Percentiles rank a stretch among this genome's conserved stretches.
Evolutionary conservation across 306 rosid genomes (phyloP).

Genomic region (Cajanus cajan): DNA sequence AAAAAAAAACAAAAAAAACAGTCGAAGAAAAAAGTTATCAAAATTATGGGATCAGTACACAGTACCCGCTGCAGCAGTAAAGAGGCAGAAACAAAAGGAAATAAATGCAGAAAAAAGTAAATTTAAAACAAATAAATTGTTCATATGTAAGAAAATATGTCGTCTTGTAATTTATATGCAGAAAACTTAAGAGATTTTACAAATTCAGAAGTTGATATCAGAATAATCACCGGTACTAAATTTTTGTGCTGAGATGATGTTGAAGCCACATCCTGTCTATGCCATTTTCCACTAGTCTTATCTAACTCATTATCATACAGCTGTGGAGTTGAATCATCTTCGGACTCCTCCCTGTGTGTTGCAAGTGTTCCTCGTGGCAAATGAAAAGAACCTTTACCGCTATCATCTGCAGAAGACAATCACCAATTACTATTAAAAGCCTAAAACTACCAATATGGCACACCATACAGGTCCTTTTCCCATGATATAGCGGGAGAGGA

Average conservation of each 20-base stretch:
- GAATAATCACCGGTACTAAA: conserved; percentile 37
- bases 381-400: conserved; percentile 46
- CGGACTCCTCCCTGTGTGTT: conserved; percentile 68
- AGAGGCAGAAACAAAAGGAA: not conserved
- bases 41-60: not conserved
- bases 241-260: conserved; percentile 30
- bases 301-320: conserved; percentile 44
- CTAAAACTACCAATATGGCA: conserved; percentile 45
- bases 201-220: conserved; percentile 8
- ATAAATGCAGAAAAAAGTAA: not conserved
- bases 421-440: conserved; percentile 31
- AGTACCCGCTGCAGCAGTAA: not conserved
- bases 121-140: not conserved
- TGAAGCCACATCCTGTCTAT: conserved; percentile 33
- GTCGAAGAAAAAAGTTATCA: conserved; percentile 8
- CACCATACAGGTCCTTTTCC: conserved; percentile 39
- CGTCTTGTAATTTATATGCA: not conserved
- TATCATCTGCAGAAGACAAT: conserved; percentile 57
- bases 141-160: not conserved
- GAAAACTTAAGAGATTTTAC: not conserved
- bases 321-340: conserved; percentile 54
- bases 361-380: conserved; percentile 57
- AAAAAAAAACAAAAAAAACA: no score
- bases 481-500: conserved; percentile 45
- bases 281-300: conserved; percentile 32